Conservation (phyloP, 1,139 yeast species). For the Pneumocystis wakefieldiae region DNA sequence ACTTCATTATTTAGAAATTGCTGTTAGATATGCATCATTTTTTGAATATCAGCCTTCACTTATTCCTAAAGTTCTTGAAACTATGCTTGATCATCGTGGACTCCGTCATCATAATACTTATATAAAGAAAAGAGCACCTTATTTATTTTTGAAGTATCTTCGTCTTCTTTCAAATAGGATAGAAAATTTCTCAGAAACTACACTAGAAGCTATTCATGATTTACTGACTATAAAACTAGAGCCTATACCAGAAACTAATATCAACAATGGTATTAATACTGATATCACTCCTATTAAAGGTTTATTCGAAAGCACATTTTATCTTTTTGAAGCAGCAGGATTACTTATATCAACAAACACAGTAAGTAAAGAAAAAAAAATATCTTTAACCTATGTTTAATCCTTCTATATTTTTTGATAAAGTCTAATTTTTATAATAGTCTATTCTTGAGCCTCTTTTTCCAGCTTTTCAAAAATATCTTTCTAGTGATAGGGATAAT, state of each 20-base stretch:
- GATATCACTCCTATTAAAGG: slow-evolving; percentile 43
- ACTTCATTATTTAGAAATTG: slow-evolving; percentile 64
- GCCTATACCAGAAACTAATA: slow-evolving; percentile 22
- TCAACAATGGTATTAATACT: slow-evolving; percentile 25
- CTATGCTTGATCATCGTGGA: slow-evolving; percentile 69
- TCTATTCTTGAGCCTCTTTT: slow-evolving; percentile 65
- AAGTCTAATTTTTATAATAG: slow-evolving; percentile 28
- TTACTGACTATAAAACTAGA: slow-evolving; percentile 47
- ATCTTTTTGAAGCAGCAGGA: slow-evolving; percentile 71
- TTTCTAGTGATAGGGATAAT: slow-evolving; percentile 25
- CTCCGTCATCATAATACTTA: slow-evolving; percentile 56
- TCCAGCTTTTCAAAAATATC: slow-evolving; percentile 47
- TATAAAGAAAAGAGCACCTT: slow-evolving; percentile 82
- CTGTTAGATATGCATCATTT: slow-evolving; percentile 62
- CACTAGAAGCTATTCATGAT: slow-evolving; percentile 38
- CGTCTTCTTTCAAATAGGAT: slow-evolving; percentile 58
- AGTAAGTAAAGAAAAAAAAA: slow-evolving; percentile 19
- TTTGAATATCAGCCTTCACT: slow-evolving; percentile 39
- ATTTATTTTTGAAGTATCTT: slow-evolving; percentile 67
- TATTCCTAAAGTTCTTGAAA: slow-evolving; percentile 49
- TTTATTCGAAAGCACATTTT: slow-evolving; percentile 61
- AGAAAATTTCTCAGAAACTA: slow-evolving; percentile 31
- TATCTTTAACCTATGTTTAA: neutral
- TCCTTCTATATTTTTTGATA: neutral
- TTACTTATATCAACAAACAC: slow-evolving; percentile 41